A percentile compares a stretch with the other conserved stretches of the same genome.
Conservation (phyloP, 352 stramenopile species). For the Pythium dissotocum region DNA sequence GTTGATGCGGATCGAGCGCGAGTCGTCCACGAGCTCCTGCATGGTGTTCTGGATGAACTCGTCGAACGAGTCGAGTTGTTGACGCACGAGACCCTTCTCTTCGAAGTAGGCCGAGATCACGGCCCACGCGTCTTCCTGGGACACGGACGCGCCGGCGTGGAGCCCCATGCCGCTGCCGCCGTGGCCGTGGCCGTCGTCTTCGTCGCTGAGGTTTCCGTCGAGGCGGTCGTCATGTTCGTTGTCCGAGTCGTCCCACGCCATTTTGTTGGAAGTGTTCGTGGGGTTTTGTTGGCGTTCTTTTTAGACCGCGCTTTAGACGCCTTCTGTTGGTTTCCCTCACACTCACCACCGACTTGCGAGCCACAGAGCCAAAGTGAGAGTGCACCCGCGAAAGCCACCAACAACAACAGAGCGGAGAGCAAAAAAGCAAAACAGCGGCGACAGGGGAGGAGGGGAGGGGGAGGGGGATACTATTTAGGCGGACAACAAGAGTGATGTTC, state of each 20-base stretch:
- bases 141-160: conserved; percentile 83
- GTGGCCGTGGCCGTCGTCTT: conserved; percentile 1
- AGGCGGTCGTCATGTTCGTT: conserved; percentile 40
- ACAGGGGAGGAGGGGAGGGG: conserved; percentile 1
- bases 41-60: conserved; percentile 99
- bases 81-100: conserved; percentile 99
- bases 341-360: conserved; percentile 8
- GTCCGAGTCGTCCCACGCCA: conserved; percentile 63
- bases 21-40: conserved; percentile 99
- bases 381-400: conserved; percentile 7
- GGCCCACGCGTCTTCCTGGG: conserved; percentile 98
- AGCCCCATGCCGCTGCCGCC: conserved; percentile 41
- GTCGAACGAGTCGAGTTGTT: conserved; percentile 99
- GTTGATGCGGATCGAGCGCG: conserved; percentile 95
- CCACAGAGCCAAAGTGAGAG: conserved; percentile 39
- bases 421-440: conserved; percentile 4
- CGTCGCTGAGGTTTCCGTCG: conserved; percentile 38
- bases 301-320: not conserved
- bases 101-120: conserved; percentile 99
- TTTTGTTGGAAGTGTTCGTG: conserved; percentile 17
- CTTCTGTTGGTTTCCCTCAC: conserved; percentile 13
- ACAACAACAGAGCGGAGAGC: not conserved
- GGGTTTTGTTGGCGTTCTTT: not conserved
- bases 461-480: not conserved
- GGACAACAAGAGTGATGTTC: conserved; percentile 26